Conservation (phyloP, 2,329 filamentous ascomycete species). For the Nemania sp. region DNA sequence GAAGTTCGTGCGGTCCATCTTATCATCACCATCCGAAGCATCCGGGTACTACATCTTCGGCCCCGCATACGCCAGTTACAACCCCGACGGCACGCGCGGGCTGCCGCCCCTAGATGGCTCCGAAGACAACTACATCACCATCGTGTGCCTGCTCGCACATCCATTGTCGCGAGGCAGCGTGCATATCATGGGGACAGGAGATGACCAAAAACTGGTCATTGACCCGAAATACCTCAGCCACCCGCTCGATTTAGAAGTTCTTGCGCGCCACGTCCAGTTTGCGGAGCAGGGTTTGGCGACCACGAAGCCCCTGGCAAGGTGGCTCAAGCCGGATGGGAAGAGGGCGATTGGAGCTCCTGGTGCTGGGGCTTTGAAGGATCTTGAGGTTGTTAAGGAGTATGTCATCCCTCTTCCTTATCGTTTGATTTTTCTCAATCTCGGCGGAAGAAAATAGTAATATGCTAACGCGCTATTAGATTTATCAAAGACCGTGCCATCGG, state of each 20-base stretch:
- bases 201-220: neutral
- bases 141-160: neutral
- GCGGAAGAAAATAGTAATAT: neutral
- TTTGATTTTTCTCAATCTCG: neutral
- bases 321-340: neutral
- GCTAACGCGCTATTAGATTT: neutral
- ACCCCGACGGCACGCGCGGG: neutral
- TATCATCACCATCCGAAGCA: constrained; percentile 14
- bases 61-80: neutral
- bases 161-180: constrained; percentile 1
- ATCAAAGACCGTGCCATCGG: constrained; percentile 1
- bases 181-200: neutral
- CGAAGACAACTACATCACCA: neutral
- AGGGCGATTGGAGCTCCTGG: neutral
- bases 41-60: constrained; percentile 16
- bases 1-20: constrained; percentile 14
- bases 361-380: neutral
- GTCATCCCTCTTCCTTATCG: neutral
- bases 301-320: neutral
- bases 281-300: neutral
- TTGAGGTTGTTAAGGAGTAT: constrained; percentile 8
- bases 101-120: neutral
- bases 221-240: neutral
- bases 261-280: constrained; percentile 1
- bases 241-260: neutral